Conservation (phyloP, 2,329 filamentous ascomycete species). For the Penicillium capsulatum region DNA sequence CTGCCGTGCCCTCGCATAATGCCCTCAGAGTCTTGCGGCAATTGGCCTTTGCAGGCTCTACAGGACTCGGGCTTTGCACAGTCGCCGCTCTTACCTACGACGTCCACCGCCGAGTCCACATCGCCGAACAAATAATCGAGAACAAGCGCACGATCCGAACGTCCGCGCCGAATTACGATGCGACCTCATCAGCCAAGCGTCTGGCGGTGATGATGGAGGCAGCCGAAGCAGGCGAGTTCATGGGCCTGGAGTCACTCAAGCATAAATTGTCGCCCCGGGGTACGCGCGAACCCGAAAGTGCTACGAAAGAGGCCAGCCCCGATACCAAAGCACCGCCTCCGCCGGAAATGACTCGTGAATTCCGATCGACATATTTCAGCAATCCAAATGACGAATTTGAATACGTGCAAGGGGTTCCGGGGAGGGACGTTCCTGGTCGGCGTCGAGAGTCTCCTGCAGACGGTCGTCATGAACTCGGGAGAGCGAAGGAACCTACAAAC, state of each 20-base stretch:
- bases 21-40: constrained; percentile 41
- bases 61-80: constrained; percentile 40
- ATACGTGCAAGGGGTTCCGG: too few relatives aligned
- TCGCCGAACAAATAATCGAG: constrained; percentile 43
- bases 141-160: constrained; percentile 42
- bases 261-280: constrained; percentile 17
- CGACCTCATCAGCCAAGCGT: constrained; percentile 34
- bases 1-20: constrained; percentile 43
- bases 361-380: too few relatives aligned
- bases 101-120: constrained; percentile 37
- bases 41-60: constrained; percentile 34
- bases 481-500: too few relatives aligned
- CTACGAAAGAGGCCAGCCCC: neutral
- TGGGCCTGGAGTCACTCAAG: constrained; percentile 37
- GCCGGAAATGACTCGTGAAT: too few relatives aligned
- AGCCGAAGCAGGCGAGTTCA: constrained; percentile 43
- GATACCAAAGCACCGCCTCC: too few relatives aligned
- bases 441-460: too few relatives aligned
- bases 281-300: neutral
- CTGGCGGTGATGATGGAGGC: constrained; percentile 43
- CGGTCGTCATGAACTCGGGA: too few relatives aligned
- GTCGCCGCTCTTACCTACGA: constrained; percentile 43
- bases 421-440: too few relatives aligned
- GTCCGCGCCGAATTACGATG: constrained; percentile 42
- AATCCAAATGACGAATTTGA: too few relatives aligned